These are phyloP conservation scores for Trichoderma erinaceum DNA, from an alignment of 495 filamentous ascomycete genomes.

Conservation along the genomic window DNA sequence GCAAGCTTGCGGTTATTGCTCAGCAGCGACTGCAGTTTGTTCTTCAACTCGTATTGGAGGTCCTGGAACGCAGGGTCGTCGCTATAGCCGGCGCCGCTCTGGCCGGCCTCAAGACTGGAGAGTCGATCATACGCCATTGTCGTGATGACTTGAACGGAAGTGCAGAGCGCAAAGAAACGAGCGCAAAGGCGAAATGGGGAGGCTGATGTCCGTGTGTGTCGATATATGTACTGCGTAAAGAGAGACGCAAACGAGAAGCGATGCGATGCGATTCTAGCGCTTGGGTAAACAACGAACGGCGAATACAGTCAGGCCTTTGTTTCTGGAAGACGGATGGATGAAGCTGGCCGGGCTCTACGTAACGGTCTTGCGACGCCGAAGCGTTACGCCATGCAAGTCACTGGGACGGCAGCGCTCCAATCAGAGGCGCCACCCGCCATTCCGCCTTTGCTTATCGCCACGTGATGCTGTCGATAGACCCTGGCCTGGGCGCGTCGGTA, in stretches of 20 bases:
- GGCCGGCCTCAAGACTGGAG: constrained; percentile 67
- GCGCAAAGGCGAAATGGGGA: neutral
- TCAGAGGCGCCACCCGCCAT: neutral
- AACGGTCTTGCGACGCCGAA: constrained; percentile 12
- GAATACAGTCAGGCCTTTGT: neutral
- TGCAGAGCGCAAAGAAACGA: neutral
- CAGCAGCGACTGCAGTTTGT: constrained; percentile 80
- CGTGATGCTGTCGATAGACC: constrained; percentile 7
- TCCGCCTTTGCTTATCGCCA: constrained; percentile 10
- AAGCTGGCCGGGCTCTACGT: constrained; percentile 5
- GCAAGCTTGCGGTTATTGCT: constrained; percentile 76
- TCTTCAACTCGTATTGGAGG: constrained; percentile 72
- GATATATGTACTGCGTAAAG: neutral
- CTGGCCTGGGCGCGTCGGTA: constrained; percentile 7
- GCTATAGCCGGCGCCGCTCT: constrained; percentile 56
- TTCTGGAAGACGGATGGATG: neutral
- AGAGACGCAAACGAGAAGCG: neutral
- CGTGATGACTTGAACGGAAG: neutral
- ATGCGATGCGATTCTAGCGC: neutral
- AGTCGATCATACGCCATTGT: constrained; percentile 88
- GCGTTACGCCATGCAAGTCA: constrained; percentile 12
- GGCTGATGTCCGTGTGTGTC: neutral
- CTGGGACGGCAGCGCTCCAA: neutral
- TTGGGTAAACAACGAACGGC: neutral
- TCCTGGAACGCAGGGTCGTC: constrained; percentile 91